Evolutionary conservation across 2,329 filamentous ascomycete genomes (phyloP).

Genomic region (Lasiodiplodia sp.): DNA sequence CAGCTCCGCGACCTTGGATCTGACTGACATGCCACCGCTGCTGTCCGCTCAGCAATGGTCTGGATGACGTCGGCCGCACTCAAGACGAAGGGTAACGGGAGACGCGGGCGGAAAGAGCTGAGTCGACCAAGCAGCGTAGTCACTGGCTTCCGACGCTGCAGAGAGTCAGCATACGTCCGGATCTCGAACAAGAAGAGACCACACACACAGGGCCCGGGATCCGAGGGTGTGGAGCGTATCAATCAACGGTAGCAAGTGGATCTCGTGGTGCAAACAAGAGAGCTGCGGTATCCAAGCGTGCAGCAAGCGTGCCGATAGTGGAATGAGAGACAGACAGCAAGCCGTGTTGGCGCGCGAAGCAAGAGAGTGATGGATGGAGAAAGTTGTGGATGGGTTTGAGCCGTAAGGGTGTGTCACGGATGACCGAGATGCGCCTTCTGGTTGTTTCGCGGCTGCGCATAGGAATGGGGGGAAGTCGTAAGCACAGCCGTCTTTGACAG

Average conservation of each 20-base stretch:
- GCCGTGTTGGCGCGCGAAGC: conserved; percentile 21
- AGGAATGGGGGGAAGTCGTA: conserved; percentile 26
- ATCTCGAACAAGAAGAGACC: background rate
- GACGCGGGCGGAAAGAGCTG: background rate
- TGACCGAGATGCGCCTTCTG: conserved; percentile 23
- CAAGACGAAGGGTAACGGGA: background rate
- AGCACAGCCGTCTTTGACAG: background rate
- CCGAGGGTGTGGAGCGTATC: conserved; percentile 9
- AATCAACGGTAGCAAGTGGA: conserved; percentile 29
- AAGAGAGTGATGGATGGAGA: conserved; percentile 21
- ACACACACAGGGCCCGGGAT: background rate
- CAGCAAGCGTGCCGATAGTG: conserved; percentile 30
- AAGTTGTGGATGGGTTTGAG: conserved; percentile 9
- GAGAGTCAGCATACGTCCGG: background rate
- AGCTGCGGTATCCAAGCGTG: conserved; percentile 30
- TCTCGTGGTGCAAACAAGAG: conserved; percentile 28
- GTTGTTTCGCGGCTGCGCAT: background rate
- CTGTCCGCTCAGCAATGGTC: conserved; percentile 16
- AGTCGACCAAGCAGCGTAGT: background rate
- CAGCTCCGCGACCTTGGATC: conserved; percentile 51
- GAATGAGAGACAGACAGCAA: conserved; percentile 30
- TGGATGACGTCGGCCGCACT: background rate
- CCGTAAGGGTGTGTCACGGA: background rate
- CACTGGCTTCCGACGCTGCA: background rate
- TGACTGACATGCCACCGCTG: conserved; percentile 40